A percentile compares a stretch with the other conserved stretches of the same genome.
phyloP scores from a whole-genome alignment of 305 asterid genomes.

The Solanum chacoense region DNA sequence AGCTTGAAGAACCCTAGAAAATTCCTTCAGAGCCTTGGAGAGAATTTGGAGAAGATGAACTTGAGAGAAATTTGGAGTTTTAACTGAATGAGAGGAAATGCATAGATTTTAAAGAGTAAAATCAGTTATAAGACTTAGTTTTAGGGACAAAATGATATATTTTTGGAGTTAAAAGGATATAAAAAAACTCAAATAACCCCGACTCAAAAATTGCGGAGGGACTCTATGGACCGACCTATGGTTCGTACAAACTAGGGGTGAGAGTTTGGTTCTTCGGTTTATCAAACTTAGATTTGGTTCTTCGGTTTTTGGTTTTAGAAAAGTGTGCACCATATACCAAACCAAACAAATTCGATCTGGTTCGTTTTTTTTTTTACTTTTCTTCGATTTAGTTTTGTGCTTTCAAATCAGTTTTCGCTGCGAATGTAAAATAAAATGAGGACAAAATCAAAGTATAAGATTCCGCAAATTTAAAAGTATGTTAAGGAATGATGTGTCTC shows the following conservation, averaged over 20 bases:
- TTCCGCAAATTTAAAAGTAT: neutral
- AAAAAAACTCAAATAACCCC: neutral
- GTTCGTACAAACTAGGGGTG: neutral
- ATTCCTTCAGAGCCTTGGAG: neutral
- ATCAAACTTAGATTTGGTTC: no score
- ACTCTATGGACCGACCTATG: neutral
- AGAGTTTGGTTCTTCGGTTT: no score
- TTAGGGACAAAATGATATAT: neutral
- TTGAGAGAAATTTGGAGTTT: neutral
- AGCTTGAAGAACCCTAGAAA: neutral
- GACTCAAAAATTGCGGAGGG: neutral
- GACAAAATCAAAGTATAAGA: neutral
- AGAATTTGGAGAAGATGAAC: neutral
- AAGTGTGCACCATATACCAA: neutral
- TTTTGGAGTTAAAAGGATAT: neutral
- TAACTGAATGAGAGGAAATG: neutral
- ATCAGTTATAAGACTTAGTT: neutral
- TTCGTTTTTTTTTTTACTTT: neutral
- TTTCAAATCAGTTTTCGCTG: no score
- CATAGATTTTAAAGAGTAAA: neutral
- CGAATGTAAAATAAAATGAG: neutral
- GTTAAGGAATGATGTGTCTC: neutral
- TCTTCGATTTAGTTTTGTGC: neutral
- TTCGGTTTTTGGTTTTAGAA: no score
- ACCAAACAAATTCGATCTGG: neutral